Evolutionary conservation across 1,139 yeast genomes (phyloP).

Genomic region (Barnettozyma hawaiiensis): DNA sequence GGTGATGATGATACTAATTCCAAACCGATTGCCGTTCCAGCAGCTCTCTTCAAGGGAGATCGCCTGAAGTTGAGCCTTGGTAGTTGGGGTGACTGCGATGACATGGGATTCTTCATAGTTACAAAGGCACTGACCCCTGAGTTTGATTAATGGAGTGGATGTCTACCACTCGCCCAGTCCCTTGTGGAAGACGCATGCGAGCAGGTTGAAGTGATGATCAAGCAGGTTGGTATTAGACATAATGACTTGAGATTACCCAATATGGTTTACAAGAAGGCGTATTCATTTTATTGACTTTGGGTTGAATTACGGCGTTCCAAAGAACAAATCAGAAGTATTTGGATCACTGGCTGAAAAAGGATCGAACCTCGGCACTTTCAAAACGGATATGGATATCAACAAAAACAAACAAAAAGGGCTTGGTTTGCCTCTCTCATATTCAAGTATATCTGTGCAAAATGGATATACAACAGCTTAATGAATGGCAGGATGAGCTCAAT

Average conservation of each 20-base stretch:
- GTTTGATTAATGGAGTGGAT: neutral
- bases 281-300: slow-evolving; percentile 1
- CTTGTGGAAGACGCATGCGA: neutral
- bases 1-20: too few relatives aligned
- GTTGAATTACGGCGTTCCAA: too few relatives aligned
- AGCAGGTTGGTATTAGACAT: neutral
- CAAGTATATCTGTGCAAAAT: neutral
- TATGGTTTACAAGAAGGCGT: too few relatives aligned
- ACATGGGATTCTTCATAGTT: slow-evolving; percentile 1
- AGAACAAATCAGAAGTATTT: too few relatives aligned
- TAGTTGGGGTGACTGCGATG: neutral
- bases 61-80: neutral
- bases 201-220: neutral
- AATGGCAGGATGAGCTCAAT: slow-evolving; percentile 31
- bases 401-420: neutral
- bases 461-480: slow-evolving; percentile 21
- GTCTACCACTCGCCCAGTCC: neutral
- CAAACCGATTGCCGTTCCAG: neutral
- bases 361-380: too few relatives aligned
- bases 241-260: neutral
- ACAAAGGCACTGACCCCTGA: neutral
- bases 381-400: too few relatives aligned
- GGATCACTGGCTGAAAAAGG: too few relatives aligned
- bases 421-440: neutral
- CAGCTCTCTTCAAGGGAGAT: neutral